A percentile compares a stretch with the other conserved stretches of the same genome.
Evolutionary conservation across 1,284 basidiomycete genomes (phyloP).

Genomic region (Irpex rosettiformis): DNA sequence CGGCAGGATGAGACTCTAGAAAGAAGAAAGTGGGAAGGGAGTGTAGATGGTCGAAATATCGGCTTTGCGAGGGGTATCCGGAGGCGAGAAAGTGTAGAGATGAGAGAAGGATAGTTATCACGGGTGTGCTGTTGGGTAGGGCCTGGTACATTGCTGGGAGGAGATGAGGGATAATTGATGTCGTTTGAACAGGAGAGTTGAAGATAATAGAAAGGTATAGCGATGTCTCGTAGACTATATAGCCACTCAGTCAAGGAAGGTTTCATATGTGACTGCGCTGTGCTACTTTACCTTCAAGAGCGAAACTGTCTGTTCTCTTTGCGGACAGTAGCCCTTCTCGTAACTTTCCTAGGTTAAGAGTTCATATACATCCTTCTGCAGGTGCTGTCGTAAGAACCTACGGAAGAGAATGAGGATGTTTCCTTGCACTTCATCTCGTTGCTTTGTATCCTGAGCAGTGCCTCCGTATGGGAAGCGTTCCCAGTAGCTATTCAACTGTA

Average conservation of each 20-base stretch:
- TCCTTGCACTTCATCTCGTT: constrained; percentile 49
- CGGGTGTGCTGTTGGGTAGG: constrained; percentile 17
- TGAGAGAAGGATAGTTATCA: constrained; percentile 38
- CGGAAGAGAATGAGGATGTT: constrained; percentile 68
- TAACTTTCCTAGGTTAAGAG: constrained; percentile 51
- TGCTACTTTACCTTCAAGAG: constrained; percentile 53
- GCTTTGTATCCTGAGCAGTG: constrained; percentile 32
- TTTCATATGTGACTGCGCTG: background rate
- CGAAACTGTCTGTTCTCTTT: constrained; percentile 51
- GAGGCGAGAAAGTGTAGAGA: constrained; percentile 53
- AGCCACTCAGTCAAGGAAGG: background rate
- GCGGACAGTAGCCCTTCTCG: constrained; percentile 65
- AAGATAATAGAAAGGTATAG: constrained; percentile 62
- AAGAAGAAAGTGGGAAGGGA: constrained; percentile 36
- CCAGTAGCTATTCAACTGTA: constrained; percentile 47
- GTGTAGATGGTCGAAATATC: constrained; percentile 45
- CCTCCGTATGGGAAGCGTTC: constrained; percentile 28
- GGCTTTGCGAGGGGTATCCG: constrained; percentile 56
- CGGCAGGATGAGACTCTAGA: constrained; percentile 26
- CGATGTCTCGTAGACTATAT: constrained; percentile 65
- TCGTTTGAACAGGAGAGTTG: constrained; percentile 51
- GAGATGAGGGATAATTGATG: constrained; percentile 56
- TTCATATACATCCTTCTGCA: background rate
- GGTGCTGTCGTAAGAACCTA: constrained; percentile 31
- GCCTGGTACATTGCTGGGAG: constrained; percentile 43